Conservation (phyloP, 2,329 filamentous ascomycete species). For the Sporothrix pallida region DNA sequence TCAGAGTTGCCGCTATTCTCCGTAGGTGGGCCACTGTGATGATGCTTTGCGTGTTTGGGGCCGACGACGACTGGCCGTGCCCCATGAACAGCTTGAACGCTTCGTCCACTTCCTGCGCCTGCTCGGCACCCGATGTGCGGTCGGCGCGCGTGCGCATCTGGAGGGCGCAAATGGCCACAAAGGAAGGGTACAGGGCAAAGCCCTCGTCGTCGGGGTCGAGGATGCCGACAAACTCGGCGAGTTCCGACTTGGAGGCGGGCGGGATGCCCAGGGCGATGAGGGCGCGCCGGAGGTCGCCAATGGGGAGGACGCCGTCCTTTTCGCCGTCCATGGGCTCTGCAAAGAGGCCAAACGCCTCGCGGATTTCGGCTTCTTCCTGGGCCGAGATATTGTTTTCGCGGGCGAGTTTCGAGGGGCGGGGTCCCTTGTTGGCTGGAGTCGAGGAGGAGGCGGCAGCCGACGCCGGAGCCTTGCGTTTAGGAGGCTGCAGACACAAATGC, state of each 20-base stretch:
- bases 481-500: conserved; percentile 48
- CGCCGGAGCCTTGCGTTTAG: conserved; percentile 57
- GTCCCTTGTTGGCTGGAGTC: conserved; percentile 33
- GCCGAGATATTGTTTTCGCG: conserved; percentile 87
- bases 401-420: conserved; percentile 83
- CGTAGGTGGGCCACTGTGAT: conserved; percentile 82
- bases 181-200: conserved; percentile 77
- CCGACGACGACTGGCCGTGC: conserved; percentile 45
- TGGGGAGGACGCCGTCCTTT: conserved; percentile 72
- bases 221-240: conserved; percentile 76
- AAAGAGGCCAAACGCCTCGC: conserved; percentile 87
- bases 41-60: conserved; percentile 48
- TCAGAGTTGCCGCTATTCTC: conserved; percentile 78
- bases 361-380: conserved; percentile 86
- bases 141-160: conserved; percentile 71
- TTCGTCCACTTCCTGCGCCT: conserved; percentile 73
- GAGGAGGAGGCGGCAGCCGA: conserved; percentile 39
- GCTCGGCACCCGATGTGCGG: conserved; percentile 52
- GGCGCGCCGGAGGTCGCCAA: conserved; percentile 71
- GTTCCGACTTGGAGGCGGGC: conserved; percentile 67
- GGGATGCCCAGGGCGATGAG: conserved; percentile 81
- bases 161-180: conserved; percentile 86
- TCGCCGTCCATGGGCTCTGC: conserved; percentile 72
- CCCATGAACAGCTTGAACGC: conserved; percentile 83
- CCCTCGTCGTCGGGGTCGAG: conserved; percentile 84